Evolutionary conservation across 208 protist species (phyloP).

Genomic region (Acanthamoeba royreba): DNA sequence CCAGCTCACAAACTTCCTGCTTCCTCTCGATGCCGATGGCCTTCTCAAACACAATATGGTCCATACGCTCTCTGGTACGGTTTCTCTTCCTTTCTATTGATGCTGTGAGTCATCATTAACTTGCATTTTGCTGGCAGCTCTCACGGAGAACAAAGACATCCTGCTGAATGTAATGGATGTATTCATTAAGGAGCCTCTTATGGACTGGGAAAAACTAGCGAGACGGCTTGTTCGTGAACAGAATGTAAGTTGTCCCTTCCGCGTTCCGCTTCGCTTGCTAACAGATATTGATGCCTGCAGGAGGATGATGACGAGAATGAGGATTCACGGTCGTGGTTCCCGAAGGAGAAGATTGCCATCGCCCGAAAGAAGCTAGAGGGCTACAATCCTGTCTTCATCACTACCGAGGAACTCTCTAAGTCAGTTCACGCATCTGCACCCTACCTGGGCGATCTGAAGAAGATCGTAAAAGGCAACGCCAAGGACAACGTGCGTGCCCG

Average conservation of each 20-base stretch:
- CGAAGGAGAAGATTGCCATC: constrained; percentile 73
- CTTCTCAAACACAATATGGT: constrained; percentile 79
- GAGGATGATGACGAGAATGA: constrained; percentile 51
- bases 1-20: constrained; percentile 82
- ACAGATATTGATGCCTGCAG: background rate
- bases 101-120: background rate
- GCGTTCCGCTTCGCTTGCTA: background rate
- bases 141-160: constrained; percentile 72
- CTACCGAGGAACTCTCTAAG: constrained; percentile 49
- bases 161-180: constrained; percentile 85
- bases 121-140: constrained; percentile 54
- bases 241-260: background rate
- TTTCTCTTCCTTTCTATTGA: background rate
- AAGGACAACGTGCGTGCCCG: constrained; percentile 64
- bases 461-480: constrained; percentile 58
- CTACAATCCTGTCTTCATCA: constrained; percentile 71
- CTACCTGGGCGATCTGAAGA: constrained; percentile 27
- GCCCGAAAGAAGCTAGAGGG: constrained; percentile 72
- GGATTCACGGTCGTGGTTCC: constrained; percentile 64
- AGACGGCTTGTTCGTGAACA: constrained; percentile 53
- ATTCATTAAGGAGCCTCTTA: constrained; percentile 88
- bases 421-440: constrained; percentile 56
- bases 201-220: constrained; percentile 76
- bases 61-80: constrained; percentile 54
- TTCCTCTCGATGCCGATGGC: constrained; percentile 79